Base-by-base conservation (phyloP, 441 rosid species). In the Bruguiera hainesii region DNA sequence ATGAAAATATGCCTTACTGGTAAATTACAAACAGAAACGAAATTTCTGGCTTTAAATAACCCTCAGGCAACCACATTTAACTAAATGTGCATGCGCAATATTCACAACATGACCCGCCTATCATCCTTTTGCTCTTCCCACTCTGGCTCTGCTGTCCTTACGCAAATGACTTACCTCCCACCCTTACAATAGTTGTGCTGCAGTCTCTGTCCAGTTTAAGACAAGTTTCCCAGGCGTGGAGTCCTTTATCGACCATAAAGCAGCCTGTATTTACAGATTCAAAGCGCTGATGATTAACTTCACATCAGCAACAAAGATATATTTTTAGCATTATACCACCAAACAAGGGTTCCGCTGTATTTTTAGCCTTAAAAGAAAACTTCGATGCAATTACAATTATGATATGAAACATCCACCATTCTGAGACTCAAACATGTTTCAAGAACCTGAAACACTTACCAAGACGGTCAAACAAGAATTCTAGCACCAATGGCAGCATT, bases 391-490 rank as follows among this genome's bases (percentile, higher is more conserved):
- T 37, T 37, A 37, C 10, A 37, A 37, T 37, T 18, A 21, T 28
- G 56, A 65, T 6, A 60, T 33, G 26, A 10, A 31, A 29, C 18
- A 46, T 50, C 29, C 13, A 61, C 15, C 9, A 16, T 33, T n/a
- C 29, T 25, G 6, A 52, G 56, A 57, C 51, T 46, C 35, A 60
- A 48, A 42, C 39, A 52, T 49, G 25, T 18, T 18, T 18, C 60
- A 57, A 61, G 28, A 33, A 37, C 13, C 37, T 20, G 21, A 52
- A 16, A 60, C 30, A 66, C 59, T 75, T 85, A 94, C 99, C 96
- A 56, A 91, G 96, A 73, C 97, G 83, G 73, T 92, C 96, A 49
- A 91, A 95, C 76, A 91, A 95, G 76, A 95, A 95, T 33, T 1
- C 67, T 79, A 65, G 89, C 93, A 56, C 90, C 93, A 8, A 85